Base-by-base conservation (phyloP, 495 filamentous ascomycete species). In the Neurospora discreta region DNA sequence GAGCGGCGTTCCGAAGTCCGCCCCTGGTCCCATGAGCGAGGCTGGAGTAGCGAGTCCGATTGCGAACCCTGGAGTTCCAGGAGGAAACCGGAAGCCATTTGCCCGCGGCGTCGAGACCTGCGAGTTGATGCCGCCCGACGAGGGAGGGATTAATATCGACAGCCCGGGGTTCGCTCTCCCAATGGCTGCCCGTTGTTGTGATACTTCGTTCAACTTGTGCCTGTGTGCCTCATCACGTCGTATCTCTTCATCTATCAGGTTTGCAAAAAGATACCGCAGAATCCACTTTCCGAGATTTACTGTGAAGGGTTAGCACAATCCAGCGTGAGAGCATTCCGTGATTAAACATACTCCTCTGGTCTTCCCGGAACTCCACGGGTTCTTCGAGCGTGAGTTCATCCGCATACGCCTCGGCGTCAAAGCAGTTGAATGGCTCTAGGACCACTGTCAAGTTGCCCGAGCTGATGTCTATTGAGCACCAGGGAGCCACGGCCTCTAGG, bases 211-310 rank as follows among this genome's bases (percentile, higher is more conserved):
- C 13, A 95, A 84, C 67, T 86, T 83, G 40, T 87, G 84, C 39
- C 96, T 88, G 78, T 91, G 91, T 10, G 81, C 81, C 77, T 90
- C 88, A 77, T 99, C 95, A 41, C 92, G 89, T 71, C 86, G 86
- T 74, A 96, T 91, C 80, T 98, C 92, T 79, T 97, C 93, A 72
- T 95, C 91, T 58, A 98, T 92, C 52, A 99, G 85, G 44, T 90
- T 91, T 30, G 89, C 89, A 80, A 99, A 99, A 2, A 99, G 87
- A 81, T 97, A 97, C 68, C 95, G 89, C 60, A 99, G 85, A 70
- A 98, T 87, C 95, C 95, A 99, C 84, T 97, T 97, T 5, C 95
- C 95, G 69, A 98, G 89, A 79, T 97, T 98, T 77, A 99, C 93
- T 69, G 15, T 16, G 10, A 43, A 30, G 26, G 67, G 71, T 76